These are phyloP conservation scores for Erucastrum elatum DNA, from an alignment of 345 rosid species.

Conservation along the genomic window DNA sequence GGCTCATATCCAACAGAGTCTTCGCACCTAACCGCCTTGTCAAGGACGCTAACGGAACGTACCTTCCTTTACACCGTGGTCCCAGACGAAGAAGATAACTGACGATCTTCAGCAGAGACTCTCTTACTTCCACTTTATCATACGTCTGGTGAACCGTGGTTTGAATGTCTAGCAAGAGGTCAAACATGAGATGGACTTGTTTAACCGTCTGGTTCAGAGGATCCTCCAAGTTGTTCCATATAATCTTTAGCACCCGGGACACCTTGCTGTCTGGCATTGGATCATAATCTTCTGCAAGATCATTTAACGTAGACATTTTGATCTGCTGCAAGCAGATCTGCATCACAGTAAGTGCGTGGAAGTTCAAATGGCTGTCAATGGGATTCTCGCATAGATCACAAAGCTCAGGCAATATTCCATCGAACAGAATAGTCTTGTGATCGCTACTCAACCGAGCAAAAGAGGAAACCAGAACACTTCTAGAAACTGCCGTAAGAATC, in stretches of 20 bases:
- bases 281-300: slow-evolving; percentile 50
- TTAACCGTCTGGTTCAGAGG: slow-evolving; percentile 95
- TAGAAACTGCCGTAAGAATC: slow-evolving; percentile 86
- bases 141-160: slow-evolving; percentile 46
- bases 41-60: slow-evolving; percentile 78
- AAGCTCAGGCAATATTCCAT: slow-evolving; percentile 79
- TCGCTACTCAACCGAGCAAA: slow-evolving; percentile 45
- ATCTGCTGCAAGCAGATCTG: slow-evolving; percentile 98
- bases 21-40: slow-evolving; percentile 84
- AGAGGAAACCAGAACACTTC: slow-evolving; percentile 60
- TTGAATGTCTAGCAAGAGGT: slow-evolving; percentile 80
- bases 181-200: slow-evolving; percentile 89
- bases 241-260: slow-evolving; percentile 64
- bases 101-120: slow-evolving; percentile 65
- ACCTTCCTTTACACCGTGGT: slow-evolving; percentile 88
- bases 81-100: slow-evolving; percentile 77
- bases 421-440: slow-evolving; percentile 67
- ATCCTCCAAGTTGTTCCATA: slow-evolving; percentile 98
- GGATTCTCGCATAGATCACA: slow-evolving; percentile 91
- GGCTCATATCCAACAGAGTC: slow-evolving; percentile 63
- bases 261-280: slow-evolving; percentile 64
- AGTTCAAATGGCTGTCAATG: slow-evolving; percentile 86
- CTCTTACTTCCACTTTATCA: slow-evolving; percentile 55
- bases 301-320: slow-evolving; percentile 62
- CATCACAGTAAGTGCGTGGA: slow-evolving; percentile 86